These are phyloP conservation scores for Gymnopilus junonius DNA, from an alignment of 768 basidiomycete species.

Conservation along the genomic window DNA sequence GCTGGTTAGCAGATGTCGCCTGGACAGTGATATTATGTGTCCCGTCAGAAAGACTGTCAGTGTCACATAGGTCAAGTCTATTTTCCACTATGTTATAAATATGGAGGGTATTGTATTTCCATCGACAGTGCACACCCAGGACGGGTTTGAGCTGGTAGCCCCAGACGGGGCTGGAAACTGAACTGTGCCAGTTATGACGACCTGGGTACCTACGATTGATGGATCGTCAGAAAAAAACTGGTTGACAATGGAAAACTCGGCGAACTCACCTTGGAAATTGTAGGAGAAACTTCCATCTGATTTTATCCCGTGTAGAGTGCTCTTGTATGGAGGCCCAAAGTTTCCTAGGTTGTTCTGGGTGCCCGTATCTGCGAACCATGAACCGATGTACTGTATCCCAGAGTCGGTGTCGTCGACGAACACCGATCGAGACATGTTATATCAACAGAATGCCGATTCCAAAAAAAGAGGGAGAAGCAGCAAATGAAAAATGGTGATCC, in stretches of 20 bases:
- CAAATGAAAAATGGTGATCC: neutral
- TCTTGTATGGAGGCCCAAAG: conserved; percentile 21
- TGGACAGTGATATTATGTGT: conserved; percentile 27
- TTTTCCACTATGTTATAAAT: conserved; percentile 11
- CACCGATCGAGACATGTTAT: conserved; percentile 14
- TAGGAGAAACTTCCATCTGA: conserved; percentile 18
- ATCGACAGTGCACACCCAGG: conserved; percentile 20
- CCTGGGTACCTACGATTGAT: conserved; percentile 6
- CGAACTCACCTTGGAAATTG: conserved; percentile 18
- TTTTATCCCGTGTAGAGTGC: conserved; percentile 22
- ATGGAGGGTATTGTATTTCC: neutral
- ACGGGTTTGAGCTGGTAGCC: conserved; percentile 8
- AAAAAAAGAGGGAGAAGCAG: neutral
- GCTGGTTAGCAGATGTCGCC: conserved; percentile 16
- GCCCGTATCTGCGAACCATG: conserved; percentile 23
- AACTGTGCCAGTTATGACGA: conserved; percentile 12
- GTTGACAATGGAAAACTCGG: neutral
- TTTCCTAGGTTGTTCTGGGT: conserved; percentile 19
- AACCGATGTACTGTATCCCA: conserved; percentile 19
- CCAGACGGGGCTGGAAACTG: conserved; percentile 11
- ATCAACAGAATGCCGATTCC: neutral
- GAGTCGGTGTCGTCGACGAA: conserved; percentile 25
- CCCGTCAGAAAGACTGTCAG: conserved; percentile 17
- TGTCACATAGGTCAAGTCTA: conserved; percentile 26
- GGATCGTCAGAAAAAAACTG: neutral